Percentiles rank a stretch among this genome's conserved stretches.
phyloP scores from a whole-genome alignment of 2,329 filamentous ascomycete genomes.

The Ophiostoma fasciatum region DNA sequence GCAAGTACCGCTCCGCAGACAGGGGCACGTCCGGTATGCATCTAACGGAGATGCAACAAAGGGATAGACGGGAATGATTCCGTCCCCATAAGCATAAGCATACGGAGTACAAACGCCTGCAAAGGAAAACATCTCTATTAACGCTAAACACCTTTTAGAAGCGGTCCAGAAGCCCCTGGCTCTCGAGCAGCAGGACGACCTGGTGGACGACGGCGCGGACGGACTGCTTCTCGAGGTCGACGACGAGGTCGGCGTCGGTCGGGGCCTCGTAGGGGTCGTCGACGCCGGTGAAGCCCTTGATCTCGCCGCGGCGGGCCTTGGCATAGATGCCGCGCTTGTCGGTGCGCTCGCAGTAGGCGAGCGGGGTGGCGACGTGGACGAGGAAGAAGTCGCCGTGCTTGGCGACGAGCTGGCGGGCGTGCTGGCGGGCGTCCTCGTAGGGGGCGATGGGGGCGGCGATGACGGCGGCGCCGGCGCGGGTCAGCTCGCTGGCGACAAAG shows the following conservation, averaged over 20 bases:
- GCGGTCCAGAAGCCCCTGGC: slow-evolving; percentile 70
- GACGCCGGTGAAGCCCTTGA: slow-evolving; percentile 96
- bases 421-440: slow-evolving; percentile 62
- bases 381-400: slow-evolving; percentile 88
- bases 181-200: slow-evolving; percentile 87
- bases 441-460: slow-evolving; percentile 95
- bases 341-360: slow-evolving; percentile 89
- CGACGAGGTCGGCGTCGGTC: slow-evolving; percentile 64
- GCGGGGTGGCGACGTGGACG: slow-evolving; percentile 81
- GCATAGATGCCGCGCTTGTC: slow-evolving; percentile 86
- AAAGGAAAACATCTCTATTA: too few species aligned
- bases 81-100: too few species aligned
- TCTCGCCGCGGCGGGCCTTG: slow-evolving; percentile 71
- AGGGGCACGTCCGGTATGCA: too few species aligned
- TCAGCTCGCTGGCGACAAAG: slow-evolving; percentile 91
- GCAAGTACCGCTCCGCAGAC: too few species aligned
- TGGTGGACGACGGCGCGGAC: slow-evolving; percentile 92
- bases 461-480: slow-evolving; percentile 80
- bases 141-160: slow-evolving; percentile 31
- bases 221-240: slow-evolving; percentile 73
- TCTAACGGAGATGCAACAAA: too few species aligned
- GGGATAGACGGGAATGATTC: too few species aligned
- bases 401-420: slow-evolving; percentile 73
- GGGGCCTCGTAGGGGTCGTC: slow-evolving; percentile 93
- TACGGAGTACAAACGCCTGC: too few species aligned